Conservation (phyloP, 768 basidiomycete species). For the Phanerodontia chrysosporium region DNA sequence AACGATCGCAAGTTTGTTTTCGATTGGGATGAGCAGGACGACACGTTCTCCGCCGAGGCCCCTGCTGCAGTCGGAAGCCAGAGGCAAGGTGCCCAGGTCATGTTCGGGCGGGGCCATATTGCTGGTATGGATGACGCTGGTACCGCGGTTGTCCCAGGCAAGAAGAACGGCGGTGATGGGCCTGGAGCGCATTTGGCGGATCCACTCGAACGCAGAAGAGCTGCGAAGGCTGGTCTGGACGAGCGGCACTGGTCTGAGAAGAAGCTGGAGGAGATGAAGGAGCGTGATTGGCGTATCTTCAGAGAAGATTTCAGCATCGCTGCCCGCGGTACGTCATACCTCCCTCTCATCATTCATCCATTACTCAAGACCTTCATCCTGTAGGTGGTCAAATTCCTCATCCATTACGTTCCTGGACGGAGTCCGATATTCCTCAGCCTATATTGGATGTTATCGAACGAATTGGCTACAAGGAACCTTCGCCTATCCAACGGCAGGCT, state of each 20-base stretch:
- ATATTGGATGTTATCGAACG: constrained; percentile 83
- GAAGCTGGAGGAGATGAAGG: constrained; percentile 87
- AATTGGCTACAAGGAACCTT: constrained; percentile 96
- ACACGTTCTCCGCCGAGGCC: constrained; percentile 79
- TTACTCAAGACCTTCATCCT: neutral
- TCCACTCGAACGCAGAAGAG: constrained; percentile 75
- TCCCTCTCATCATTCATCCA: neutral
- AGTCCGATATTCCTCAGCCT: constrained; percentile 74
- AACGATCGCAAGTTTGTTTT: constrained; percentile 98
- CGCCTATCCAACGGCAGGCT: constrained; percentile 95
- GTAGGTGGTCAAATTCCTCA: constrained; percentile 90
- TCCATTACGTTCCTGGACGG: constrained; percentile 88
- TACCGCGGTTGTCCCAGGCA: constrained; percentile 32
- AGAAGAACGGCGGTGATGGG: constrained; percentile 28
- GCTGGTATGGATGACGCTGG: constrained; percentile 86
- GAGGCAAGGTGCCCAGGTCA: constrained; percentile 79
- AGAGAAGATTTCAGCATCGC: constrained; percentile 97
- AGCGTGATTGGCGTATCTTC: constrained; percentile 99
- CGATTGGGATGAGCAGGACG: constrained; percentile 97
- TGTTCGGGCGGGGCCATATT: constrained; percentile 82
- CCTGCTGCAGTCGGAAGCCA: constrained; percentile 67
- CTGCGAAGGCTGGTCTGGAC: constrained; percentile 78
- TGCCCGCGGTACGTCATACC: constrained; percentile 62
- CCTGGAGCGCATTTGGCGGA: constrained; percentile 59
- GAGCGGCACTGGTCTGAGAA: constrained; percentile 99